These are phyloP conservation scores for Alliaria petiolata DNA, from an alignment of 345 rosid genomes.

Conservation along the genomic window DNA sequence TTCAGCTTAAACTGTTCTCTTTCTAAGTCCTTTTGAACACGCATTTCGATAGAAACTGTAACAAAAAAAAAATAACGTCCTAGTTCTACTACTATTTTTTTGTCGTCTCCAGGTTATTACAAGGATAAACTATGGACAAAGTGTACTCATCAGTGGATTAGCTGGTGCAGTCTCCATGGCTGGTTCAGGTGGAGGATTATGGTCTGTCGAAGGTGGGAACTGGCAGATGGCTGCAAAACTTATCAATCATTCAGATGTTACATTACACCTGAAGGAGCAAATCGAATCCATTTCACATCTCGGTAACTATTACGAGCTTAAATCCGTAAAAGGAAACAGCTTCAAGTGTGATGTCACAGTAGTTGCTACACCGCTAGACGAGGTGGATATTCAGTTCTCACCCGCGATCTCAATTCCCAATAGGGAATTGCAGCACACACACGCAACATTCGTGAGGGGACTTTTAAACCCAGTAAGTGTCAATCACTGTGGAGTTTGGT, in stretches of 20 bases:
- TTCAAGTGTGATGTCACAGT: constrained; percentile 63
- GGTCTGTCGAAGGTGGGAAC: constrained; percentile 93
- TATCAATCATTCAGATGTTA: constrained; percentile 62
- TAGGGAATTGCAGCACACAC: constrained; percentile 84
- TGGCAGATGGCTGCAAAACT: constrained; percentile 93
- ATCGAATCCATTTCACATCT: constrained; percentile 58
- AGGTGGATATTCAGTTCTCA: constrained; percentile 56
- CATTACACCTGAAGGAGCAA: constrained; percentile 62
- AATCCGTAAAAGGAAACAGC: constrained; percentile 64
- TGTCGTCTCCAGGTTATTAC: constrained; percentile 61
- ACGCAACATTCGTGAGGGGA: constrained; percentile 92
- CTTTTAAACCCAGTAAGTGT: constrained; percentile 74
- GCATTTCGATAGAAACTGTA: no score
- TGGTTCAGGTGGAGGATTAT: constrained; percentile 82
- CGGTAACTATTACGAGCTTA: constrained; percentile 70
- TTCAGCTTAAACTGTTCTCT: background rate
- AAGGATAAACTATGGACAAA: constrained; percentile 91
- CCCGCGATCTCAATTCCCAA: constrained; percentile 67
- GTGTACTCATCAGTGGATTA: constrained; percentile 74
- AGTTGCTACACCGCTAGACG: constrained; percentile 79
- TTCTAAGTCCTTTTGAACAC: no score
- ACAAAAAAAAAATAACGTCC: no score
- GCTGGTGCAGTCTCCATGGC: constrained; percentile 98
- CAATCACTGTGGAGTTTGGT: background rate
- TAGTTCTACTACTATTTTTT: background rate